phyloP scores from a whole-genome alignment of 2,329 filamentous ascomycete species.

The Alternaria sp. region DNA sequence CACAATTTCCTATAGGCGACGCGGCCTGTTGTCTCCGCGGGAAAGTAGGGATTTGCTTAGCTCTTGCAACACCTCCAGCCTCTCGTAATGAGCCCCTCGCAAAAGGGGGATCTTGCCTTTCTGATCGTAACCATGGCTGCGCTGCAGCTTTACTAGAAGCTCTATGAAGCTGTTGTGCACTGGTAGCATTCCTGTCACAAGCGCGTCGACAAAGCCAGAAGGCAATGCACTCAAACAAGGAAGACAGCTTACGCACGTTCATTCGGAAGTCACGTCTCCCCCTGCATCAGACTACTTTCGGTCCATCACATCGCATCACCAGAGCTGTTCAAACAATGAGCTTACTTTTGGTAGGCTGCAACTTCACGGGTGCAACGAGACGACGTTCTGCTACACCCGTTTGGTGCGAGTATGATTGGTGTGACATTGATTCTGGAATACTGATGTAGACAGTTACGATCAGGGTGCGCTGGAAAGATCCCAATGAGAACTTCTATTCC shows the following conservation, averaged over 20 bases:
- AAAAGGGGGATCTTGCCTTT: background rate
- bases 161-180: background rate
- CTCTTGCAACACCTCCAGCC: background rate
- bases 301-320: constrained; percentile 1
- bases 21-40: too few relatives aligned
- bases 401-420: constrained; percentile 8
- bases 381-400: constrained; percentile 14
- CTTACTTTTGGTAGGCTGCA: background rate
- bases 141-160: background rate
- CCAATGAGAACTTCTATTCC: background rate
- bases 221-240: background rate
- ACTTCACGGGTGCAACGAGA: constrained; percentile 6
- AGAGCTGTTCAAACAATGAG: background rate
- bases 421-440: background rate
- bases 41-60: background rate
- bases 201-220: background rate
- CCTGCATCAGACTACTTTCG: background rate
- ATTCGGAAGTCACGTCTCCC: background rate
- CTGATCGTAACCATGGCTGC: background rate
- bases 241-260: background rate
- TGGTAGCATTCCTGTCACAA: background rate
- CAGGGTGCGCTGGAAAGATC: background rate
- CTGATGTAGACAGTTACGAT: background rate
- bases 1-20: background rate
- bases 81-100: background rate